These are phyloP conservation scores for Fomitiporia mediterranea DNA, from an alignment of 1,284 basidiomycete species.

Conservation along the genomic window DNA sequence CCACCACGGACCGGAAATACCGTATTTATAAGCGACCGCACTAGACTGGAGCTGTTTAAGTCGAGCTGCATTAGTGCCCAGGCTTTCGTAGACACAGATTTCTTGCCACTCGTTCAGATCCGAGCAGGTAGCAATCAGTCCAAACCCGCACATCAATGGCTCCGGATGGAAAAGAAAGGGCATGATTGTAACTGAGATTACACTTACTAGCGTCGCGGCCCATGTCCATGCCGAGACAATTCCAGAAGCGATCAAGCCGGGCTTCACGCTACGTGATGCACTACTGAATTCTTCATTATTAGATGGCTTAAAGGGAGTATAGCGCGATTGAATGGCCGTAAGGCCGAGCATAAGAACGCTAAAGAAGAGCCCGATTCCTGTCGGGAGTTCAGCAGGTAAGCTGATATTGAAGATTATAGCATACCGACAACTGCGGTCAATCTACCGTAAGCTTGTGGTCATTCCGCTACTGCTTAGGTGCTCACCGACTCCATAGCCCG, in stretches of 20 bases:
- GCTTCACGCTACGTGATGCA: slow-evolving; percentile 78
- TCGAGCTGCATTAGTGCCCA: slow-evolving; percentile 8
- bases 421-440: slow-evolving; percentile 46
- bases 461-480: too few species aligned
- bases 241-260: slow-evolving; percentile 85
- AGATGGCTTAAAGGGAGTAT: slow-evolving; percentile 68
- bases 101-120: neutral
- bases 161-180: neutral
- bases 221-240: slow-evolving; percentile 87
- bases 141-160: neutral
- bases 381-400: neutral
- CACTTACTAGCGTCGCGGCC: slow-evolving; percentile 64
- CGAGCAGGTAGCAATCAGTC: neutral
- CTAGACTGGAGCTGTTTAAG: slow-evolving; percentile 61
- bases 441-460: too few species aligned
- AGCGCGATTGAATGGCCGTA: slow-evolving; percentile 66
- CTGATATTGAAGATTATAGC: slow-evolving; percentile 20
- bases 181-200: slow-evolving; percentile 5
- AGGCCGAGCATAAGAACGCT: slow-evolving; percentile 70
- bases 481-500: slow-evolving; percentile 82
- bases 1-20: slow-evolving; percentile 70
- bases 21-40: slow-evolving; percentile 81
- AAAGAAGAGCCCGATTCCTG: slow-evolving; percentile 82
- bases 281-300: slow-evolving; percentile 79
- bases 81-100: neutral